Conservation (phyloP, 129 eudicot genomes). For the Sambucus nigra region DNA sequence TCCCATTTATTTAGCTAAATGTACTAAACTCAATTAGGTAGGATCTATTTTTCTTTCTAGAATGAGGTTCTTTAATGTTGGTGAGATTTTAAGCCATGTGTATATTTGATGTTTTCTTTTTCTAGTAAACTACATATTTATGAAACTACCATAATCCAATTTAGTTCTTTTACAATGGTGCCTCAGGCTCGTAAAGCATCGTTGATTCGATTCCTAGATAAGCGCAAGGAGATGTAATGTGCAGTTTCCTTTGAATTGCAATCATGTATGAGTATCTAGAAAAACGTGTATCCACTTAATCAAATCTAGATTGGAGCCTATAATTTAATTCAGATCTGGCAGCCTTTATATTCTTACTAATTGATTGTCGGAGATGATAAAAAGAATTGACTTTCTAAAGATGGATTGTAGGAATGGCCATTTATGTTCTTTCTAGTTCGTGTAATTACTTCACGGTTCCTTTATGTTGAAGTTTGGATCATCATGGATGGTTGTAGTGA, state of each 20-base stretch:
- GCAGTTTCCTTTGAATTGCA: not conserved
- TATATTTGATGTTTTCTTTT: not conserved
- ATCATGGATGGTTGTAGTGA: too few species aligned
- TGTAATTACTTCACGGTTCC: too few species aligned
- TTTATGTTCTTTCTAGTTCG: too few species aligned
- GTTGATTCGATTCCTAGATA: slow-evolving; percentile 64
- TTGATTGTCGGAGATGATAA: too few species aligned
- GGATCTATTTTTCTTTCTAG: too few species aligned
- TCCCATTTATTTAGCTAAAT: too few species aligned
- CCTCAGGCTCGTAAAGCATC: slow-evolving; percentile 83
- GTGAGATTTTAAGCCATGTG: not conserved
- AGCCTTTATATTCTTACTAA: too few species aligned
- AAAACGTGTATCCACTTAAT: not conserved
- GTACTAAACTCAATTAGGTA: too few species aligned
- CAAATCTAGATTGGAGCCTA: not conserved
- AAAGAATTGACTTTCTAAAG: too few species aligned
- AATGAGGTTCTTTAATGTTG: not conserved
- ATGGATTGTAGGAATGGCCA: too few species aligned
- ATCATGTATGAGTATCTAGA: not conserved
- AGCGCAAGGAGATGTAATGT: slow-evolving; percentile 71
- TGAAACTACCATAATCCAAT: not conserved
- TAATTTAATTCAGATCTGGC: too few species aligned
- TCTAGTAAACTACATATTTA: not conserved
- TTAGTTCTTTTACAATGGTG: slow-evolving; percentile 38
- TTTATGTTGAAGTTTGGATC: too few species aligned